Base-by-base conservation (phyloP, 331 rosid species). In the Malus hybrid region DNA sequence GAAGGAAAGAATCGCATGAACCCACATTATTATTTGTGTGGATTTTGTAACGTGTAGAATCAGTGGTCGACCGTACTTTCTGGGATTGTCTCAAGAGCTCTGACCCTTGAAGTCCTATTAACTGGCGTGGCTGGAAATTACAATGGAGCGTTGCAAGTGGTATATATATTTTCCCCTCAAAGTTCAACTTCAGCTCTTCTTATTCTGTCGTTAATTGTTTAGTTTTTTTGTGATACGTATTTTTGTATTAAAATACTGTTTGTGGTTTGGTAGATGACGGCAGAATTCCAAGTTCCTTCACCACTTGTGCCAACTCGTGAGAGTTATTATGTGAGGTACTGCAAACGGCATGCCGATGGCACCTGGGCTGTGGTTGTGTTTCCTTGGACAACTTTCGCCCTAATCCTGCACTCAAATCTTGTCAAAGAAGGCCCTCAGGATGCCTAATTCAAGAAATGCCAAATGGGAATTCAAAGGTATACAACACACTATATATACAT, bases 361-460 rank as follows among this genome's bases (percentile, higher is more conserved):
- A 61, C 34, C 6, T 61, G 66, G 67, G 67, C 8, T 16, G 67
- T 62, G 32, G 67, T 62, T 22, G 67, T 62, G 67, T 62, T 22
- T 62, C 67, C 33, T 62, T 13, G 67, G 36, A 62, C 33, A 24
- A 62, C 7, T 27, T 62, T 3, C 36, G 18, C 31, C 67, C 59
- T 55, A 55, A 55, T 50, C 89, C 92, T 20, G 76, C 86, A 2
- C 78, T 79, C 1, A 82, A 87, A 76, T 33, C 76, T 32, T 87
- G 92, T 48, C 84, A 91, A 79, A 87, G 99, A 89, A 88, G 96
- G 79, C 97, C 99, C 48, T 92, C 99, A 4, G 99, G 99, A 54
- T 94, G 99, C 75, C 85, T 94, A 55, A 90, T 94, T 78, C 97
- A 94, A 79, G 99, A 94, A 77, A 85, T 94, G 99, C 97, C 99